Conservation (phyloP, 176 grass and related monocot genomes). For the Oryza meridionalis region DNA sequence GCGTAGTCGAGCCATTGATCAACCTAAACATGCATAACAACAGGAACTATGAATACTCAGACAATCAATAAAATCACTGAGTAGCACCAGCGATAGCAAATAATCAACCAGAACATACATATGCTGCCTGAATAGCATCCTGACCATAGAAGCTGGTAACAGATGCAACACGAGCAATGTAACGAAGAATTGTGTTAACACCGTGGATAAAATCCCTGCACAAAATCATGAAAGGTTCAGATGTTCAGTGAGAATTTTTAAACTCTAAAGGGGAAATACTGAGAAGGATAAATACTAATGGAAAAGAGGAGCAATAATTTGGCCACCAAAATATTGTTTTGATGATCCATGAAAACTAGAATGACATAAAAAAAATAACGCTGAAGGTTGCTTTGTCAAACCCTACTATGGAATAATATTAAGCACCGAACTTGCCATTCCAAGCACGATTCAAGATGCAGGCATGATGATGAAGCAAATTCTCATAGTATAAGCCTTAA, state of each 20-base stretch:
- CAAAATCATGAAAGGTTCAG: constrained; percentile 18
- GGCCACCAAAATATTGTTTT: neutral
- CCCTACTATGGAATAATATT: neutral
- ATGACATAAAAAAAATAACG: constrained; percentile 17
- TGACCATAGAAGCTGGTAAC: constrained; percentile 68
- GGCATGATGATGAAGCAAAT: neutral
- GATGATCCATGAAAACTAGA: neutral
- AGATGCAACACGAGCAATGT: constrained; percentile 56
- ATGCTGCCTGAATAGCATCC: constrained; percentile 60
- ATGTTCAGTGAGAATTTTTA: constrained; percentile 17
- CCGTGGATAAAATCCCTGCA: constrained; percentile 73
- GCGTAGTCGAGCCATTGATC: constrained; percentile 87
- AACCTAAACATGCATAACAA: constrained; percentile 56
- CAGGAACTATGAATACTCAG: constrained; percentile 18
- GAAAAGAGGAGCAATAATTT: neutral
- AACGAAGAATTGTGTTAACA: constrained; percentile 63
- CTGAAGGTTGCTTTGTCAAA: constrained; percentile 2
- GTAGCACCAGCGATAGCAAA: constrained; percentile 4
- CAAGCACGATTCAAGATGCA: neutral
- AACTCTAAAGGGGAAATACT: neutral
- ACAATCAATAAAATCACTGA: constrained; percentile 12
- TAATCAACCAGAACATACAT: constrained; percentile 53
- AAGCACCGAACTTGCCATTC: neutral
- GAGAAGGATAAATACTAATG: constrained; percentile 25
- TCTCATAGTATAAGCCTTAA: neutral